Conservation (phyloP, 257 asterid species). For the Solanum peruvianum region DNA sequence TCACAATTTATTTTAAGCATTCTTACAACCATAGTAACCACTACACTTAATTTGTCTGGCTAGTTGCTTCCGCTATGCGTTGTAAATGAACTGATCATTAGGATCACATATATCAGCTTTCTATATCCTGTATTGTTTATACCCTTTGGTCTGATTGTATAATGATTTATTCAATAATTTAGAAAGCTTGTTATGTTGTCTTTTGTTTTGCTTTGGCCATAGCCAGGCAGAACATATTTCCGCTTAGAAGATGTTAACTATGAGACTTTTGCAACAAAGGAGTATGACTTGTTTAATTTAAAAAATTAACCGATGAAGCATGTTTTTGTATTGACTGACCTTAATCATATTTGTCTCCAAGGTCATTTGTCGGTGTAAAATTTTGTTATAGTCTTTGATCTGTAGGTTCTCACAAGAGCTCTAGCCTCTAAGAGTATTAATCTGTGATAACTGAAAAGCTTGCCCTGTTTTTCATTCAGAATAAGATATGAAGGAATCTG, state of each 20-base stretch:
- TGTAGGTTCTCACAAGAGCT: neutral
- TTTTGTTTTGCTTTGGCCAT: neutral
- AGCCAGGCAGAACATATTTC: neutral
- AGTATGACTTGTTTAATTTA: neutral
- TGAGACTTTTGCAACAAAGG: neutral
- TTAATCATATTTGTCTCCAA: neutral
- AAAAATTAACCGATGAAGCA: neutral
- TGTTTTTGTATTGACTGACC: neutral
- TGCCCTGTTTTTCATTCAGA: neutral
- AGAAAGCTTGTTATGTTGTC: neutral
- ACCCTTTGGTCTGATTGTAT: neutral
- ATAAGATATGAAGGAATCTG: neutral
- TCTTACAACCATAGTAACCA: neutral
- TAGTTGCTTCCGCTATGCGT: neutral
- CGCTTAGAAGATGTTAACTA: neutral
- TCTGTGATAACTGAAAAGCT: neutral
- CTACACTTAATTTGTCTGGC: neutral
- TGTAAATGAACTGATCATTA: neutral
- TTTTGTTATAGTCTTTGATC: neutral
- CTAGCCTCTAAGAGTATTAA: neutral
- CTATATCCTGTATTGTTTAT: neutral
- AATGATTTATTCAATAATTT: neutral
- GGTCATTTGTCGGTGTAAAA: neutral
- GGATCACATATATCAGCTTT: neutral
- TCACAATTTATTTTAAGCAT: neutral